Evolutionary conservation across 2,329 filamentous ascomycete species (phyloP).

Genomic region (Leptodontidium sp.): DNA sequence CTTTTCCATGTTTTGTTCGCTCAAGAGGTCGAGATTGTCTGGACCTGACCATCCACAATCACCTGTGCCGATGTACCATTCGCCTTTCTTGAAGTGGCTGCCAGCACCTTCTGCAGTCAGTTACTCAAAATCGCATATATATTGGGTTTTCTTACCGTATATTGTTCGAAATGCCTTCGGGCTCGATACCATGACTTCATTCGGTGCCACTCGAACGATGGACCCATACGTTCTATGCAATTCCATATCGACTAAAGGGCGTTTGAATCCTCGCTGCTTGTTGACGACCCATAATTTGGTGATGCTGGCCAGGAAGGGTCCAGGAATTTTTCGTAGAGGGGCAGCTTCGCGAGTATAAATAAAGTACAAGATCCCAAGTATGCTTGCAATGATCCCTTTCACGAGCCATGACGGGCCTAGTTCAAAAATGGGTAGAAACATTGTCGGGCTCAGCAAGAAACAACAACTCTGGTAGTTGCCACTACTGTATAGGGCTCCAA

Average conservation of each 20-base stretch:
- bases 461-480: no score
- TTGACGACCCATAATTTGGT: slow-evolving; percentile 54
- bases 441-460: neutral
- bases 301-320: slow-evolving; percentile 55
- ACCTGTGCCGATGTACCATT: slow-evolving; percentile 26
- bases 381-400: neutral
- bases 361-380: slow-evolving; percentile 13
- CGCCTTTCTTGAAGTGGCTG: slow-evolving; percentile 26
- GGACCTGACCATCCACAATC: slow-evolving; percentile 22
- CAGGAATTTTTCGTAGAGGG: slow-evolving; percentile 52
- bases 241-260: slow-evolving; percentile 26
- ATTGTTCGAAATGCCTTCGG: slow-evolving; percentile 44
- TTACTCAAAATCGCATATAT: neutral
- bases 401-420: neutral
- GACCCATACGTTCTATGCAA: slow-evolving; percentile 57
- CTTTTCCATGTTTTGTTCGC: slow-evolving; percentile 32
- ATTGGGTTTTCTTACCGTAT: slow-evolving; percentile 24
- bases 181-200: slow-evolving; percentile 57
- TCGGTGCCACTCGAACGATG: slow-evolving; percentile 58
- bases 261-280: slow-evolving; percentile 35
- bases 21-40: slow-evolving; percentile 26
- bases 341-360: slow-evolving; percentile 20
- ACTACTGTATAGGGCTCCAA: no score
- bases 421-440: no score
- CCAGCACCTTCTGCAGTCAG: slow-evolving; percentile 20